These are phyloP conservation scores for Hypoxylon fuscum DNA, from an alignment of 495 filamentous ascomycete species.

Conservation along the genomic window DNA sequence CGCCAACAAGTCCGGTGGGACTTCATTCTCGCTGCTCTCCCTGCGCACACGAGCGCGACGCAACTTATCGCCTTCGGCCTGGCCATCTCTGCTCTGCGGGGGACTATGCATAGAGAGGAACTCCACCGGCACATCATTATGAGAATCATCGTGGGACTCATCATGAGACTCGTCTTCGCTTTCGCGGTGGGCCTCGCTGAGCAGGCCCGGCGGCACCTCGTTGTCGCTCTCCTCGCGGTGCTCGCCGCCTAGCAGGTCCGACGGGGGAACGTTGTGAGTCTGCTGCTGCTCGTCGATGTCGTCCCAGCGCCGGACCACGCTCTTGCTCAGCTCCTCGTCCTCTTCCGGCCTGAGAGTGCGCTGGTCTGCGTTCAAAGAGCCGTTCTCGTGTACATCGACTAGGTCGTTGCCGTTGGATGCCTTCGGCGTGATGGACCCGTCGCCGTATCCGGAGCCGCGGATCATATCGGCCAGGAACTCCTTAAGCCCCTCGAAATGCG, in stretches of 20 bases:
- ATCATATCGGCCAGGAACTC: conserved; percentile 68
- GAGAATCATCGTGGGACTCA: conserved; percentile 46
- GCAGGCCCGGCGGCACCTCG: conserved; percentile 51
- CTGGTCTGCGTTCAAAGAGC: neutral
- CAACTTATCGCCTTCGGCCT: conserved; percentile 1
- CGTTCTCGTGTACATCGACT: conserved; percentile 22
- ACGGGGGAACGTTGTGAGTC: neutral
- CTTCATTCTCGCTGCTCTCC: conserved; percentile 48
- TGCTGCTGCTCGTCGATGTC: conserved; percentile 22
- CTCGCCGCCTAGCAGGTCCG: conserved; percentile 31
- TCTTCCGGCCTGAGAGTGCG: neutral
- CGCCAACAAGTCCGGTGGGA: conserved; percentile 52
- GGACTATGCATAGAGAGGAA: conserved; percentile 51
- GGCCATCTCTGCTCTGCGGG: conserved; percentile 5
- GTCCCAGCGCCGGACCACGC: conserved; percentile 43
- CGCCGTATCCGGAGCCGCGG: conserved; percentile 40
- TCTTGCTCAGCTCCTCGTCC: conserved; percentile 40
- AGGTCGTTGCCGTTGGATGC: conserved; percentile 13
- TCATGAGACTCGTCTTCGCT: conserved; percentile 47
- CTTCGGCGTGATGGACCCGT: conserved; percentile 37
- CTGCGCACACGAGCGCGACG: conserved; percentile 16
- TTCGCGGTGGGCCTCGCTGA: conserved; percentile 37
- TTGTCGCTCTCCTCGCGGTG: conserved; percentile 40
- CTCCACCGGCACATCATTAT: conserved; percentile 53
- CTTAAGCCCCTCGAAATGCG: conserved; percentile 78